phyloP scores from a whole-genome alignment of 2,329 filamentous ascomycete species.

The Aspergillus novofumigatus region DNA sequence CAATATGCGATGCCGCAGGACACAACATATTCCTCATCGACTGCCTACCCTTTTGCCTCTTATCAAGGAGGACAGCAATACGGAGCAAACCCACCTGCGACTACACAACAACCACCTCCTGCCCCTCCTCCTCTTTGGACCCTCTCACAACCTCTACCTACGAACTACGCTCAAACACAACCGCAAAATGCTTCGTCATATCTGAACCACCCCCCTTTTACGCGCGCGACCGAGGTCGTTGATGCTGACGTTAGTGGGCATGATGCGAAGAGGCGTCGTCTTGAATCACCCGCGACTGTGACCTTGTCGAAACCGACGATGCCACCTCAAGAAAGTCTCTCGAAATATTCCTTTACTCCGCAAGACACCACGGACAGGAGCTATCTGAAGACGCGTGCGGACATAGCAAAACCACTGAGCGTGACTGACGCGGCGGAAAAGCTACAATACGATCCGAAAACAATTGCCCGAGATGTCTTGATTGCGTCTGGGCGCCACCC shows the following conservation, averaged over 20 bases:
- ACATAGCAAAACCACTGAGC: constrained; percentile 44
- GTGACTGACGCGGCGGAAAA: constrained; percentile 38
- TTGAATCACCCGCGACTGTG: constrained; percentile 3
- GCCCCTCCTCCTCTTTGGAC: background rate
- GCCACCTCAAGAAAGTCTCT: constrained; percentile 3
- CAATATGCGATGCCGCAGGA: background rate
- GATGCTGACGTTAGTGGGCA: background rate
- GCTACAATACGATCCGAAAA: constrained; percentile 55
- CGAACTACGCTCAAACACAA: background rate
- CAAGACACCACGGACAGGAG: constrained; percentile 9
- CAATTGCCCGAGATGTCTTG: constrained; percentile 61
- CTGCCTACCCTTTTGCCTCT: background rate
- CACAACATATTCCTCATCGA: background rate
- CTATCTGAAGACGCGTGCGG: constrained; percentile 26
- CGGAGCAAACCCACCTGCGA: background rate
- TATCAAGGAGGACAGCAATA: background rate
- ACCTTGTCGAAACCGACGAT: background rate
- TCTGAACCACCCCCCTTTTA: background rate
- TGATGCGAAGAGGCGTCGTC: constrained; percentile 12
- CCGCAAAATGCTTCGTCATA: background rate
- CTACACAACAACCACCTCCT: background rate
- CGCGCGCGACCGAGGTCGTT: background rate
- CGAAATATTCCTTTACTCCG: constrained; percentile 8
- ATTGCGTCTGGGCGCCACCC: constrained; percentile 60
- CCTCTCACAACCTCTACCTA: background rate